Base-by-base conservation (phyloP, 345 rosid species). In the Eucalyptus marginata region DNA sequence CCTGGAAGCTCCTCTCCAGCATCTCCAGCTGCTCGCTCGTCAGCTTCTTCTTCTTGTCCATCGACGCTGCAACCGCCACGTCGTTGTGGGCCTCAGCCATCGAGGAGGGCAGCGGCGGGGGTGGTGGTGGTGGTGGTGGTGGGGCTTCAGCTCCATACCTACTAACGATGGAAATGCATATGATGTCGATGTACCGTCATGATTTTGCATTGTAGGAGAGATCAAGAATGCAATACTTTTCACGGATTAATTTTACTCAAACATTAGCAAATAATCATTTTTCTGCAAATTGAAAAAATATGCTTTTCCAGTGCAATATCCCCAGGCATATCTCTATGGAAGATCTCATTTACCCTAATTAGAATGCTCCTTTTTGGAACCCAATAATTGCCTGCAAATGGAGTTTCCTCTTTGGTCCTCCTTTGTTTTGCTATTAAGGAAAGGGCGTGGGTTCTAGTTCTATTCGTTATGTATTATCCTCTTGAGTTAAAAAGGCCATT, bases 1-100 rank as follows among this genome's bases (percentile, higher is more conserved):
- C 99, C 56, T 94, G 97, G 88, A 97, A 97, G 91, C 97, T 93
- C 89, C 93, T 94, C 94, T 97, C 99, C 40, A 96, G 90, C 2
- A 95, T 93, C 20, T 94, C 96, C 44, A 96, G 83, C 91, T 97
- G 99, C 51, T 92, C 95, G 68, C 87, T 94, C 13, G 97, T 94
- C 90, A 90, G 90, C 92, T 94, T 92, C 94, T 95, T 97, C 92
- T 96, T 96, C 96, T 93, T 96, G 87, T 94, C 95, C 47, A 76
- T 76, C 29, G 29, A 44, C 83, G 47, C 29, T 7, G 46, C 83
- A 3, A 18, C 83, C 27, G 10, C 83, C 27, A 43, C 83, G 47
- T 76, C 83, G 47, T 12, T 76, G 47, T 76, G 83, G 83, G 83
- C 47, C 83, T 76, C 83, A 7, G 83, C 83, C 83, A 76, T 76